Conservation (phyloP, 768 basidiomycete genomes). For the Chalciporus piperatus region DNA sequence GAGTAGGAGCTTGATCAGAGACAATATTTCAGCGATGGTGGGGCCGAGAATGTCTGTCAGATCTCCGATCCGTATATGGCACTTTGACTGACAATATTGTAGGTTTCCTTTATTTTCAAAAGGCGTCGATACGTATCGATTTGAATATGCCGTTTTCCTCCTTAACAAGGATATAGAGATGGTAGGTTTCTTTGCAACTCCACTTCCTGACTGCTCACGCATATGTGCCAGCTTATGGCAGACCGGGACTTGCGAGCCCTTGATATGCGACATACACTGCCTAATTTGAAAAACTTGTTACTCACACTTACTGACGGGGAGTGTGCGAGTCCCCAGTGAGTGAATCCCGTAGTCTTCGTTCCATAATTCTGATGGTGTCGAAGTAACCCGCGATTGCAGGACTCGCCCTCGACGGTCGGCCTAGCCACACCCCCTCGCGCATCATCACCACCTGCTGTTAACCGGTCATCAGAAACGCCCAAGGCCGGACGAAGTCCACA, state of each 20-base stretch:
- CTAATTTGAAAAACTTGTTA: slow-evolving; percentile 92
- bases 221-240: slow-evolving; percentile 69
- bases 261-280: slow-evolving; percentile 94
- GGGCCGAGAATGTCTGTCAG: slow-evolving; percentile 84
- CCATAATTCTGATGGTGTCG: slow-evolving; percentile 10
- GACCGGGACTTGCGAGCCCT: slow-evolving; percentile 85
- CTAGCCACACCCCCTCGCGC: slow-evolving; percentile 24
- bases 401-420: slow-evolving; percentile 22
- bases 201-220: slow-evolving; percentile 4
- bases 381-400: slow-evolving; percentile 19
- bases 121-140: slow-evolving; percentile 95
- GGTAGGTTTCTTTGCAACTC: slow-evolving; percentile 39
- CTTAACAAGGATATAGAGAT: slow-evolving; percentile 97
- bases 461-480: slow-evolving; percentile 24
- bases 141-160: slow-evolving; percentile 96
- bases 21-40: slow-evolving; percentile 92
- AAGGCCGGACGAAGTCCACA: slow-evolving; percentile 22
- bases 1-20: slow-evolving; percentile 86
- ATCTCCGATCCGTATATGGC: slow-evolving; percentile 2
- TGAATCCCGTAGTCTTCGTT: slow-evolving; percentile 8
- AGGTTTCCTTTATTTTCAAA: slow-evolving; percentile 95
- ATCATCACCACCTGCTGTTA: slow-evolving; percentile 12
- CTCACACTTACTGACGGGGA: slow-evolving; percentile 80
- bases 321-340: slow-evolving; percentile 46
- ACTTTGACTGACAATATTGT: slow-evolving; percentile 12